Percentiles rank a stretch among this genome's conserved stretches.
These are phyloP conservation scores for Mycena vulgaris DNA, from an alignment of 768 basidiomycete genomes.

Conservation along the genomic window DNA sequence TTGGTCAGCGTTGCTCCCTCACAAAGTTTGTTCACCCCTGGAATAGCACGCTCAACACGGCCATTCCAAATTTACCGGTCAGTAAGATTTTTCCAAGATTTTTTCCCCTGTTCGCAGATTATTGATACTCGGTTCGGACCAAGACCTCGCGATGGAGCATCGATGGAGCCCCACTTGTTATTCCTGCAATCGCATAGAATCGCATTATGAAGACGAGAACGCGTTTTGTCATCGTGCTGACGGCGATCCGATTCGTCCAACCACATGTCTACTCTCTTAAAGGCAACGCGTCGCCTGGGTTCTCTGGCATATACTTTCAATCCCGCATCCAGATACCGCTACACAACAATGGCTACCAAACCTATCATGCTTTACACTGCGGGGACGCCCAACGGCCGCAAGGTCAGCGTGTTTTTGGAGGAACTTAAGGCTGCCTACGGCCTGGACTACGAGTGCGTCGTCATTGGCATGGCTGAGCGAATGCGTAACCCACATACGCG, in stretches of 20 bases:
- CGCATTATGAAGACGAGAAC: not conserved
- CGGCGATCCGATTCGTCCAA: not conserved
- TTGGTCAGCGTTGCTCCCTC: too few relatives aligned
- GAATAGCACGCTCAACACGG: too few relatives aligned
- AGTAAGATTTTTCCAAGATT: too few relatives aligned
- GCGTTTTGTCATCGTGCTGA: not conserved
- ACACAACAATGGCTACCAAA: constrained; percentile 33
- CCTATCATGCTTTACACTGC: constrained; percentile 59
- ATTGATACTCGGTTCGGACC: too few relatives aligned
- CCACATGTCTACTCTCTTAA: constrained; percentile 14
- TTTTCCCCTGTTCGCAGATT: too few relatives aligned
- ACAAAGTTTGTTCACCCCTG: too few relatives aligned
- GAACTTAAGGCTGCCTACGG: constrained; percentile 65
- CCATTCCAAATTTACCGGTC: too few relatives aligned
- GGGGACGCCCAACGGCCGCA: constrained; percentile 70
- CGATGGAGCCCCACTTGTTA: too few relatives aligned
- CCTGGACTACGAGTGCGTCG: constrained; percentile 54
- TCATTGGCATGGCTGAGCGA: not conserved
- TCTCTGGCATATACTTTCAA: constrained; percentile 1
- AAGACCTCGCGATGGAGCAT: too few relatives aligned
- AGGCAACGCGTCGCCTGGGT: constrained; percentile 22
- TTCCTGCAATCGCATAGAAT: not conserved
- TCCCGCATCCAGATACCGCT: constrained; percentile 25
- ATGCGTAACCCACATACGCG: not conserved
- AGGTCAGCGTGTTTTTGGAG: constrained; percentile 71